Evolutionary conservation across 345 rosid species (phyloP), one percentile per base, ranked within the genome.

Genomic region (Cardamine resedifolia): DNA sequence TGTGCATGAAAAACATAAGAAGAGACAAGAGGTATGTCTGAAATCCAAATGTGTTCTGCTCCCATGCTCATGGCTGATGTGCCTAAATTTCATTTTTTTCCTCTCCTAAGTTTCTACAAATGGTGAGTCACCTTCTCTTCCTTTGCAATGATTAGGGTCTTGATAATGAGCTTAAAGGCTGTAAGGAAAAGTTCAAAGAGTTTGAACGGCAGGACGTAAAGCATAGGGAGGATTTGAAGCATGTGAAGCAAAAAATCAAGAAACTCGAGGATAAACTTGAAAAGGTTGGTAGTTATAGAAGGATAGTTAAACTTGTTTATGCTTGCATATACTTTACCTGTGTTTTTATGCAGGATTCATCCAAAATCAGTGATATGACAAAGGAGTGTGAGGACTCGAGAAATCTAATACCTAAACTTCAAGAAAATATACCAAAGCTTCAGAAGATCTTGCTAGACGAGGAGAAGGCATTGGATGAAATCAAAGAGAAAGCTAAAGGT

Each of bases 121-220:
- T 63, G 18, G 31, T 53, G 15, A 6, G 28, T 23, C 27, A 59
- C 64, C 45, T 64, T 62, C 2, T 26, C 48, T 69, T 34, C 57
- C 58, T 31, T 33, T 73, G 21, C 82, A 56, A 75, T 77, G 43
- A 34, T 76, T 80, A 95, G 99, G 93, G 81, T 77, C 94, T 95
- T 78, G 91, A 86, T 61, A 85, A 81, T 72, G 77, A 81, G 64
- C 90, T 90, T 66, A 79, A 69, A 78, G 81, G 44, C 23, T 88
- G 89, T 76, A 95, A 95, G 82, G 99, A 95, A 64, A 86, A 86
- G 63, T 95, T 95, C 56, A 91, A 88, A 84, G 97, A 95, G 66
- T 95, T 95, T 79, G 96, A 95, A 84, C 86, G 96, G 83, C 96
- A 88, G 76, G 97, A 91, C 76, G 90, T 95, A 73, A 91, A 95